These are phyloP conservation scores for Saccharomyces kudriavzevii DNA, from an alignment of 805 yeast genomes.

Conservation along the genomic window DNA sequence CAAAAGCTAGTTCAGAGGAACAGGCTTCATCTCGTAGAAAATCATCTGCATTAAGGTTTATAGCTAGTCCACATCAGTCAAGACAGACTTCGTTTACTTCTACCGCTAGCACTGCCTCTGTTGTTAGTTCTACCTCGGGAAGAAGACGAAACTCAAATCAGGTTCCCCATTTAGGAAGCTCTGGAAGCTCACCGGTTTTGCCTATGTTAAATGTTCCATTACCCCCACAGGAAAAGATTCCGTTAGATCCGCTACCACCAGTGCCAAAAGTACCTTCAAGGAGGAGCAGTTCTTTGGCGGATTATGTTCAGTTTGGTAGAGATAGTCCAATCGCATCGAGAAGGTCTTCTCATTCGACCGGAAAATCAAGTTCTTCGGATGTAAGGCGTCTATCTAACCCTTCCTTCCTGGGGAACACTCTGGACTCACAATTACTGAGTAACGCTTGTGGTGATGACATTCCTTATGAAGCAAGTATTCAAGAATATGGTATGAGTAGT, in stretches of 20 bases:
- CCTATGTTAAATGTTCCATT: conserved; percentile 26
- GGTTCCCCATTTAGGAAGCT: not conserved
- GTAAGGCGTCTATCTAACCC: conserved; percentile 9
- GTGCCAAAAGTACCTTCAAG: conserved; percentile 5
- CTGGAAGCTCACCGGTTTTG: not conserved
- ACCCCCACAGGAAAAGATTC: conserved; percentile 52
- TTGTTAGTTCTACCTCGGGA: conserved; percentile 23
- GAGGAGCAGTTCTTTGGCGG: conserved; percentile 10
- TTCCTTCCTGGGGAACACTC: conserved; percentile 6
- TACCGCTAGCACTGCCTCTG: conserved; percentile 23
- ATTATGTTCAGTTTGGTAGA: conserved; percentile 10
- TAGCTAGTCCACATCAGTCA: conserved; percentile 19
- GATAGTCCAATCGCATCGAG: conserved; percentile 26
- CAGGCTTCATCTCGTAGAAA: not conserved
- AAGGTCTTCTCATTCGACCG: conserved; percentile 16
- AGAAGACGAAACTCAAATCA: conserved; percentile 22
- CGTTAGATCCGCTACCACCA: conserved; percentile 41
- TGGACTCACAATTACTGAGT: conserved; percentile 17
- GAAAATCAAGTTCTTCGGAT: conserved; percentile 12
- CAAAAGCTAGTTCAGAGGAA: not conserved
- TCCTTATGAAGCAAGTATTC: not conserved
- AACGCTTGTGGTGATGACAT: not conserved
- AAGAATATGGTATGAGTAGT: not conserved
- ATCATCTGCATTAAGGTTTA: conserved; percentile 4
- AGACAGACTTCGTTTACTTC: conserved; percentile 36